These are phyloP conservation scores for Xylariaceae sp. DNA, from an alignment of 2,329 filamentous ascomycete species.

Conservation along the genomic window DNA sequence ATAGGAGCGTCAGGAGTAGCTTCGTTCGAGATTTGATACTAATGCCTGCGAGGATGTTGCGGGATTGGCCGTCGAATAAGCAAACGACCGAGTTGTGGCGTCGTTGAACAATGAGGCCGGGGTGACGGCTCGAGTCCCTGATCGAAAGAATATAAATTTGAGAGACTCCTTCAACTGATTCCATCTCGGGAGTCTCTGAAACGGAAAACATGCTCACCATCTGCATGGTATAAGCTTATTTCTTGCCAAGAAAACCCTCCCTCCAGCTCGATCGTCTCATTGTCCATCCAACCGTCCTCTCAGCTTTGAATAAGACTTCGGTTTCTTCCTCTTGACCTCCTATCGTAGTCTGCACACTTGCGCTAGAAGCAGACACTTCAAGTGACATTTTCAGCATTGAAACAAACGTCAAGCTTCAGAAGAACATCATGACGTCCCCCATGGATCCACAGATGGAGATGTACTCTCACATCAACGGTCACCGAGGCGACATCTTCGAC, in stretches of 20 bases:
- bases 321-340: too few relatives aligned
- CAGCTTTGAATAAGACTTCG: too few relatives aligned
- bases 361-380: background rate
- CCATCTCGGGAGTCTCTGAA: background rate
- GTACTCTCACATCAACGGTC: constrained; percentile 44
- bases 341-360: too few relatives aligned
- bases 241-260: background rate
- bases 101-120: background rate
- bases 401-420: background rate
- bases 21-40: background rate
- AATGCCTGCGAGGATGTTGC: background rate
- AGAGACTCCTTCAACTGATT: background rate
- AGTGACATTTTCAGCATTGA: background rate
- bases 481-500: constrained; percentile 37
- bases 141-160: background rate
- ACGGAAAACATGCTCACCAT: background rate
- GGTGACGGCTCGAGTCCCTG: background rate
- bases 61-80: background rate
- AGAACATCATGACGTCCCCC: constrained; percentile 28
- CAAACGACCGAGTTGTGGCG: background rate
- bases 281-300: background rate
- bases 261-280: background rate
- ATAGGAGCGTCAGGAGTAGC: background rate
- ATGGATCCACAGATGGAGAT: constrained; percentile 27
- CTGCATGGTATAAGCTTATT: background rate